A percentile compares a stretch with the other conserved stretches of the same genome.
Evolutionary conservation across 2,329 filamentous ascomycete genomes (phyloP).

Genomic region (Fusarium sublunatum): DNA sequence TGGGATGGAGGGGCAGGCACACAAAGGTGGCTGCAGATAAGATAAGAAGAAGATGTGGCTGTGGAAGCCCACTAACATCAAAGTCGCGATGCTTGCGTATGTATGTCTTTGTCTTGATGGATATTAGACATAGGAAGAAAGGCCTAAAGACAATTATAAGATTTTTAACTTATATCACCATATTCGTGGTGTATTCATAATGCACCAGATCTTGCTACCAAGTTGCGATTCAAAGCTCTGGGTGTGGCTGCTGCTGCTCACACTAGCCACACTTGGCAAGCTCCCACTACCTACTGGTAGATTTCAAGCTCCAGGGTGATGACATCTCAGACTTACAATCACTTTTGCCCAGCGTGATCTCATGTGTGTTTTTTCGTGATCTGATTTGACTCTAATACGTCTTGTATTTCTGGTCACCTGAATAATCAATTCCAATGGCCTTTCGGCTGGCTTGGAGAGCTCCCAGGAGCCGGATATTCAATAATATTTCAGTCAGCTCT

Average conservation of each 20-base stretch:
- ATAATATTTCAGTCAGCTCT: conserved; percentile 22
- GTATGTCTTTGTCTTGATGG: too few relatives aligned
- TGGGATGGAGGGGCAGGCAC: conserved; percentile 41
- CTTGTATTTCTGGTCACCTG: not conserved
- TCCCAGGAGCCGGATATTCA: conserved; percentile 36
- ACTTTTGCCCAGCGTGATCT: not conserved
- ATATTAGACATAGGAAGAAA: too few relatives aligned
- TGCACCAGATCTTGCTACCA: too few relatives aligned
- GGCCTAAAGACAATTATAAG: too few relatives aligned
- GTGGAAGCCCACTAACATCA: not conserved
- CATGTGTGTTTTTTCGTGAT: not conserved
- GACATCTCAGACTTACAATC: conserved; percentile 22
- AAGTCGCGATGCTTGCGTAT: too few relatives aligned
- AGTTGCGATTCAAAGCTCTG: too few relatives aligned
- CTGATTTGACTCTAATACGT: not conserved
- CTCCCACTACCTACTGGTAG: conserved; percentile 4
- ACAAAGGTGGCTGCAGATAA: not conserved
- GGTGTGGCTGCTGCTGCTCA: conserved; percentile 6
- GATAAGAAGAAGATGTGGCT: conserved; percentile 2
- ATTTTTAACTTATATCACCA: too few relatives aligned
- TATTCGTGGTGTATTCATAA: too few relatives aligned
- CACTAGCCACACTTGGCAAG: conserved; percentile 2
- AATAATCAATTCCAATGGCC: conserved; percentile 36
- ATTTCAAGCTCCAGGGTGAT: conserved; percentile 10
- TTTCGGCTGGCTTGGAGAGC: conserved; percentile 31